Evolutionary conservation across 2,329 filamentous ascomycete species (phyloP).

Genomic region (Aspergillus spinulosporus): DNA sequence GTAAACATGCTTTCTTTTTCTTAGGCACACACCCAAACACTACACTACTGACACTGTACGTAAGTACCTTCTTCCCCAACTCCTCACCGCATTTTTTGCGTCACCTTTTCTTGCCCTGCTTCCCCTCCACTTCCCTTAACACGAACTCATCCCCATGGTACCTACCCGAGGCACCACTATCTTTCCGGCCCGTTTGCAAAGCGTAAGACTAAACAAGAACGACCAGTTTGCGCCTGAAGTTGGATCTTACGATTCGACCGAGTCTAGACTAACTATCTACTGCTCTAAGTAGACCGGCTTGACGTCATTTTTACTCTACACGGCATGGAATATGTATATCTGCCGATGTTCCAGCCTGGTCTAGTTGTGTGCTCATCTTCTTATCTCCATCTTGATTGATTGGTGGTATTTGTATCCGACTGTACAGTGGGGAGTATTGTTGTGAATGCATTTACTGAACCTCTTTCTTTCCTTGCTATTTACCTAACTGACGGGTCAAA

Average conservation of each 20-base stretch:
- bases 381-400: neutral
- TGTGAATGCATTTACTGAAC: too few relatives aligned
- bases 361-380: neutral
- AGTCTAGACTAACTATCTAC: neutral
- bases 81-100: constrained; percentile 19
- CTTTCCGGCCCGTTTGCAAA: neutral
- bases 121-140: neutral
- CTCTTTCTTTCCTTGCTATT: too few relatives aligned
- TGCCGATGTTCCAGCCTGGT: neutral
- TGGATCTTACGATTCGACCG: too few relatives aligned
- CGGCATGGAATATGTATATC: neutral
- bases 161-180: neutral
- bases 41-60: neutral
- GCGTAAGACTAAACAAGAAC: neutral
- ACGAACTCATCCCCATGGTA: neutral
- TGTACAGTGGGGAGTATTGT: neutral
- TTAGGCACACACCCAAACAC: too few relatives aligned
- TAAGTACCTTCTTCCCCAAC: constrained; percentile 7
- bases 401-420: neutral
- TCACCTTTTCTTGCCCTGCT: constrained; percentile 3
- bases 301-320: neutral
- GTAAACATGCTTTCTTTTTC: constrained; percentile 5
- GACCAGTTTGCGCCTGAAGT: neutral
- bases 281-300: neutral
- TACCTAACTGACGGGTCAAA: too few relatives aligned